Evolutionary conservation across 257 asterid species (phyloP).

Genomic region (Plantago major): DNA sequence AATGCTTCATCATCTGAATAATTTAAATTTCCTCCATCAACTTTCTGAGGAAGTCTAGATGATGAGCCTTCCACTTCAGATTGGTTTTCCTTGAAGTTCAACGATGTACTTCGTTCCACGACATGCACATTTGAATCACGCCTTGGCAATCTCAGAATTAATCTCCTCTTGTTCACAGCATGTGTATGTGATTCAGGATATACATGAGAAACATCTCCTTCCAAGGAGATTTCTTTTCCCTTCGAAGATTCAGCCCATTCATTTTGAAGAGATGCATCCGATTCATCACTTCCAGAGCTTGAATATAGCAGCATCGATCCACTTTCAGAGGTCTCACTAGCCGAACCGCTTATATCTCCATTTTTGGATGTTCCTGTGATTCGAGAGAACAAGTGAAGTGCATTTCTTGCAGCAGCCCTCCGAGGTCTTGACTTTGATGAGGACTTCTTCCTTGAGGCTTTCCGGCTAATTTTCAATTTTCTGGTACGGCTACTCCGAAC

Average conservation of each 20-base stretch:
- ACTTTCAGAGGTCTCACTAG: constrained; percentile 59
- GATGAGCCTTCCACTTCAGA: constrained; percentile 50
- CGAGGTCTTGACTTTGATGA: constrained; percentile 80
- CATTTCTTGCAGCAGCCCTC: constrained; percentile 97
- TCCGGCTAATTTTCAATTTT: constrained; percentile 59
- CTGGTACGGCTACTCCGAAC: constrained; percentile 36
- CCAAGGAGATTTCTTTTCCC: constrained; percentile 64
- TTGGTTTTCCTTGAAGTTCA: constrained; percentile 28
- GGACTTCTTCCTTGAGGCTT: constrained; percentile 46
- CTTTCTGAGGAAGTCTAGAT: constrained; percentile 34
- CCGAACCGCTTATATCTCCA: constrained; percentile 56
- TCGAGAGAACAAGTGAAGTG: constrained; percentile 84
- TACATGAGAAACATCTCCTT: constrained; percentile 34
- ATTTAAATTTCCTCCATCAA: constrained; percentile 22
- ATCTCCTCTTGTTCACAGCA: constrained; percentile 55
- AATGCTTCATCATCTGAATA: constrained; percentile 26
- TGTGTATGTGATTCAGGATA: constrained; percentile 41
- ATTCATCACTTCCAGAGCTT: constrained; percentile 66
- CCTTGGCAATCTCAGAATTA: constrained; percentile 76
- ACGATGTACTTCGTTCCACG: constrained; percentile 26
- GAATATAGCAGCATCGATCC: constrained; percentile 67
- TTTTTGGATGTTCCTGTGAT: constrained; percentile 78
- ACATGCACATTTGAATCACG: constrained; percentile 52
- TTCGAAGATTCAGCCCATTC: constrained; percentile 46
- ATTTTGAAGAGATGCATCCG: constrained; percentile 54